Base-by-base conservation (phyloP, 192 early-diverging fungal genomes). In the Paraglomus occultum region DNA sequence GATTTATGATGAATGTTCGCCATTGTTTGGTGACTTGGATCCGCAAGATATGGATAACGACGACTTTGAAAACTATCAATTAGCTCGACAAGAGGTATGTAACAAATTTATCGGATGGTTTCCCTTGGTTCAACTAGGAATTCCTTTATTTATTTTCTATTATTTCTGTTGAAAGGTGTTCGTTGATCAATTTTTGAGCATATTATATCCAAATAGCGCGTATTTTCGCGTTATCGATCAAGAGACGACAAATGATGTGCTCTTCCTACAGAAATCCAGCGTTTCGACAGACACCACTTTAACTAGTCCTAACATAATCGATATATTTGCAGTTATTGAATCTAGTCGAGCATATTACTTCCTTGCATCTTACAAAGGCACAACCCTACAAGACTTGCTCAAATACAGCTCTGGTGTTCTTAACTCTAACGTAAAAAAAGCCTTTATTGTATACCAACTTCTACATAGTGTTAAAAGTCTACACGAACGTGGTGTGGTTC, bases 391-490 rank as follows among this genome's bases (percentile, higher is more conserved):
- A 62, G 85, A 87, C 71, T 53, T 87, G 5, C 73, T 87, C 46
- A 80, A 76, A n/a, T 87, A 80, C 53, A 87, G 83, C 71, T 80
- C 83, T 0, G 85, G 83, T 44, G 78, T 83, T 15, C 71, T 87
- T 9, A 79, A 77, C 62, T 83, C 83, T 0, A 82, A 83, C 46
- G 72, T 83, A n/a, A 87, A 84, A 54, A 87, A 87, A 47, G 77
- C 80, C 6, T 89, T 89, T 71, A 54, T 89, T 10, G 70, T 85
- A 1, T 89, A 83, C 53, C 88, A 89, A 71, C 48, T 89, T 2
- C 50, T 87, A 15, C 78, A 78, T 59, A 73, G 77, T 5, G 50
- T 85, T 9, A 78, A 78, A 18, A 77, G 73, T 23, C 63, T 88
- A 18, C 88, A 89, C 51, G 64, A 67, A n/a, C 67, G 74, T 52